Percentiles rank a stretch among this genome's conserved stretches.
phyloP scores from a whole-genome alignment of 352 stramenopile genomes.

The Globisporangium nodosum region DNA sequence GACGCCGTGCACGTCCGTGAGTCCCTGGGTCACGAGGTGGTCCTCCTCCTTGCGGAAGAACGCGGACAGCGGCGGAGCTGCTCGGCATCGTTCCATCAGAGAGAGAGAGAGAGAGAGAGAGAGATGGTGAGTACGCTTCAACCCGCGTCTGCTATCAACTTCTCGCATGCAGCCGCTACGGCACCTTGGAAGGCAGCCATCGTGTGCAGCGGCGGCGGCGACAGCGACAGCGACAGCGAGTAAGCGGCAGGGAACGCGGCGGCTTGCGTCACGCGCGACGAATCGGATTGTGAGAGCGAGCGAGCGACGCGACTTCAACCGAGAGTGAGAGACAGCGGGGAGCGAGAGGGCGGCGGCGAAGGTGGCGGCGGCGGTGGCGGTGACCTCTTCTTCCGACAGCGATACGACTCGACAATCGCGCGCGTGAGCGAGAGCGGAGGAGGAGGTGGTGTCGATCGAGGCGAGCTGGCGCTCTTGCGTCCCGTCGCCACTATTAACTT shows the following conservation, averaged over 20 bases:
- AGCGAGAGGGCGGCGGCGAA: neutral
- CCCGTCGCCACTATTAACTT: no score
- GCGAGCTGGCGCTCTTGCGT: no score
- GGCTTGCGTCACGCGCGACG: neutral
- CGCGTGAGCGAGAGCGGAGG: neutral
- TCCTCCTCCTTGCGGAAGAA: constrained; percentile 89
- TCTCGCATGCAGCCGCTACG: neutral
- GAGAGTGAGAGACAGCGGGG: constrained; percentile 6
- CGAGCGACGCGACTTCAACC: constrained; percentile 7
- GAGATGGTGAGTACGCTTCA: no score
- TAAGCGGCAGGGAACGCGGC: no score
- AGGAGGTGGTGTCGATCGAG: neutral
- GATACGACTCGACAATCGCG: constrained; percentile 7
- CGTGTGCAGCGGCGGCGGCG: neutral
- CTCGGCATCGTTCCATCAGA: neutral
- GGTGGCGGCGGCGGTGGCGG: neutral
- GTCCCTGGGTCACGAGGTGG: constrained; percentile 74
- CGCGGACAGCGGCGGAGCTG: constrained; percentile 76
- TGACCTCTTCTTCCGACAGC: neutral
- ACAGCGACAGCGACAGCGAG: no score
- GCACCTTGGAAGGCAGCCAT: constrained; percentile 62
- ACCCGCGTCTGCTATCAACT: neutral
- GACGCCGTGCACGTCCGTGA: constrained; percentile 72
- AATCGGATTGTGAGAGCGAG: constrained; percentile 4
- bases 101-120: no score